Conservation (phyloP, 345 rosid species). For the Corchorus olitorius region DNA sequence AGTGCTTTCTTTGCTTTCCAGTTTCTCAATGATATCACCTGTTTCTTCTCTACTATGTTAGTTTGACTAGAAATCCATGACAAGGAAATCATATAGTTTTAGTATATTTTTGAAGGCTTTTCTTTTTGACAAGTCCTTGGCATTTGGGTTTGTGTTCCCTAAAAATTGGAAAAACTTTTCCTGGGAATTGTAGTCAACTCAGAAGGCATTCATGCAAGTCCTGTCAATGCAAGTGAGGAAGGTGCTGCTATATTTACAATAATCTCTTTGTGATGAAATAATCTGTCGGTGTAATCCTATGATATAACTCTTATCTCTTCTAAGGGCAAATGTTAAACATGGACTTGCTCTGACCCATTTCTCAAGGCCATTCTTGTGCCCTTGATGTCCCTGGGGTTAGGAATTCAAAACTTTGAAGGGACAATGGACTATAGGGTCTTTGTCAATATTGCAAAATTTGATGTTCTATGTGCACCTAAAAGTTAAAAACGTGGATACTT, state of each 20-base stretch:
- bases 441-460: constrained; percentile 4
- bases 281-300: background rate
- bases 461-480: constrained; percentile 11
- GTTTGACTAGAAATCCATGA: too few species aligned
- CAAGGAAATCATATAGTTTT: too few species aligned
- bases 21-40: too few species aligned
- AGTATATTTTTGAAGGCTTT: too few species aligned
- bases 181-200: background rate
- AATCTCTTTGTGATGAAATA: background rate
- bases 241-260: constrained; percentile 1
- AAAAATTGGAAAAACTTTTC: background rate
- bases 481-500: constrained; percentile 10
- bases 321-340: background rate
- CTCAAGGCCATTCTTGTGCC: background rate
- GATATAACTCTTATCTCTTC: background rate
- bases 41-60: too few species aligned
- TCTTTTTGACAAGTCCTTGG: background rate
- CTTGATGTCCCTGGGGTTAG: background rate
- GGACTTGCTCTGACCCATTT: background rate
- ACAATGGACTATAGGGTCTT: background rate
- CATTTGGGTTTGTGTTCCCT: background rate
- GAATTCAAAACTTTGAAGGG: background rate
- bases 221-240: background rate
- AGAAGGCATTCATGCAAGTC: background rate
- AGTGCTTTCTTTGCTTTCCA: too few species aligned